Evolutionary conservation across 2,329 filamentous ascomycete species (phyloP), one percentile per base, ranked within the genome.

Genomic region (Colletotrichum theobromicola): DNA sequence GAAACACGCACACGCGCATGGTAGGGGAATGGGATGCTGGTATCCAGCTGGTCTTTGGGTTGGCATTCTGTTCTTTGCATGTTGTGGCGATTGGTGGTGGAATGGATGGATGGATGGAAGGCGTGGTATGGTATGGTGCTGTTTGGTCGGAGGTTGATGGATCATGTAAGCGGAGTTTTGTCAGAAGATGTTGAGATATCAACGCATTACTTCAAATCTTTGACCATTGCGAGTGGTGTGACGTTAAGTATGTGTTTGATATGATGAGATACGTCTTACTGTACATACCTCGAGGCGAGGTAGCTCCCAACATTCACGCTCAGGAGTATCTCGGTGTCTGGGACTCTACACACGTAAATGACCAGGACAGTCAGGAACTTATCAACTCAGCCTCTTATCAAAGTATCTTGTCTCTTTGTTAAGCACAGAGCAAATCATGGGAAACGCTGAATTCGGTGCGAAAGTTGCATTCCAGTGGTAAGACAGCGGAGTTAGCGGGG

Each of bases 51-150:
- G 72, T 67, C 72, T 72, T 37, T 63, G 62, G 62, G 69, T 64
- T 67, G 72, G 72, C 69, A 67, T 75, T 72, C 34, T 72, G 72
- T 62, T 62, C 32, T 28, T 34, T 67, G 67, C 55, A 63, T 63
- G 34, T n/a, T 53, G 67, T 60, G 28, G 53, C 53, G 53, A 57
- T 57, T 30, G 2, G 24, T 57, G 53, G 24, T 24, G 24, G 4
- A 21, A 42, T 64, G 61, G 34, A 64, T 32, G 28, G 58, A 26
- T 64, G 13, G 61, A 10, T 50, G 42, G 42, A 50, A 13, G 42
- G n/a, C 42, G 42, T 50, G 42, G 42, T 50, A 46, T 46, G 37
- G 37, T 46, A 46, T 46, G 37, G 37, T 2, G 42, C 42, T 50
- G 42, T 50, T 50, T 50, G n/a, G 12, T 50, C 21, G 42, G 42